Conservation (phyloP, 1,284 basidiomycete species). For the Golubevia sp. region DNA sequence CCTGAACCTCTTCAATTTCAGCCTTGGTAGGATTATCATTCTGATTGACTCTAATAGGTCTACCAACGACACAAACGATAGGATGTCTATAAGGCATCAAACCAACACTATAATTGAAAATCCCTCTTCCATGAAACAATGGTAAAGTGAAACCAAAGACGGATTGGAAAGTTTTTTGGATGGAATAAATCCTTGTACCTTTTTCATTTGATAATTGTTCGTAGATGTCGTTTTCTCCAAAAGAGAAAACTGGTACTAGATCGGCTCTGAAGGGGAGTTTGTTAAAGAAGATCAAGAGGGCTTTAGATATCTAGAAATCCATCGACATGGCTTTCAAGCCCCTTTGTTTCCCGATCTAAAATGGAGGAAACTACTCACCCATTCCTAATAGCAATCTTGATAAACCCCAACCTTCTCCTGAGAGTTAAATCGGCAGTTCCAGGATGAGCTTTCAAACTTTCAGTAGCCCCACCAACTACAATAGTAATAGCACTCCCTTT, state of each 20-base stretch:
- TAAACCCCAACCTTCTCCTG: constrained; percentile 77
- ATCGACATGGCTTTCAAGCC: background rate
- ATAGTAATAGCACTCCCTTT: constrained; percentile 78
- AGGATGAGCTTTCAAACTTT: constrained; percentile 88
- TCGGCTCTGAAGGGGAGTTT: constrained; percentile 70
- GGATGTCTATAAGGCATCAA: constrained; percentile 90
- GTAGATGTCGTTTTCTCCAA: constrained; percentile 99
- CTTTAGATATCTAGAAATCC: background rate
- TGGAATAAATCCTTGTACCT: constrained; percentile 81
- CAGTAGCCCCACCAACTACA: constrained; percentile 93
- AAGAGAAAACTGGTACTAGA: constrained; percentile 91
- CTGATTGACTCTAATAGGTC: constrained; percentile 80
- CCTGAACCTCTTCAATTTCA: constrained; percentile 78
- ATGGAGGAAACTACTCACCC: constrained; percentile 76
- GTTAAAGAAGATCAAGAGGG: background rate
- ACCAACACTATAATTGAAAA: constrained; percentile 77
- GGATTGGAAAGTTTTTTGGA: constrained; percentile 87
- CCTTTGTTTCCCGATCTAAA: too few relatives aligned
- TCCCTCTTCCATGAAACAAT: constrained; percentile 85
- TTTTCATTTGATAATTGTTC: constrained; percentile 92
- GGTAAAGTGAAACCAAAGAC: constrained; percentile 97
- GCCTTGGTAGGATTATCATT: constrained; percentile 80
- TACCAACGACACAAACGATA: constrained; percentile 91
- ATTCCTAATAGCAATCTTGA: constrained; percentile 92
- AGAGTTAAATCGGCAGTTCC: constrained; percentile 94